These are phyloP conservation scores for Cutaneotrichosporon cyanovorans DNA, from an alignment of 1,284 basidiomycete species.

Conservation along the genomic window DNA sequence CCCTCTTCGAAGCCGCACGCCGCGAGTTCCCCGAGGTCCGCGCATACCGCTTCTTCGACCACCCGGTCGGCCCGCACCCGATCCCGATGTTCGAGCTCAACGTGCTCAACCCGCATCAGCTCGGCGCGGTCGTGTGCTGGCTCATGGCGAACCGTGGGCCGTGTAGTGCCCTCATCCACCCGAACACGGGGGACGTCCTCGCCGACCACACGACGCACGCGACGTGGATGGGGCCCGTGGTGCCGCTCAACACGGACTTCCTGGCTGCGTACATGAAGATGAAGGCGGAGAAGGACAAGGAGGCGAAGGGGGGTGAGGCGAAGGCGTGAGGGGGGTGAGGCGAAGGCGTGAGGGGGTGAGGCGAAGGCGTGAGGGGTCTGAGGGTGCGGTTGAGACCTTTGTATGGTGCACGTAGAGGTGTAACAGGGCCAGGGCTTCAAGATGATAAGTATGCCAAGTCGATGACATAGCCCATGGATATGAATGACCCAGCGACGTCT, in stretches of 20 bases:
- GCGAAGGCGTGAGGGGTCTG: too few relatives aligned
- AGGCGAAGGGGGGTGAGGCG: not conserved
- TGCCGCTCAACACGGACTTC: constrained; percentile 52
- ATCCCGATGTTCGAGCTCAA: constrained; percentile 65
- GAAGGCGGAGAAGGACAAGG: constrained; percentile 17
- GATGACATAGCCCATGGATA: too few relatives aligned
- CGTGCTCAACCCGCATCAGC: constrained; percentile 58
- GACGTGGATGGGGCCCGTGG: constrained; percentile 62
- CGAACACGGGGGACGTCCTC: constrained; percentile 57
- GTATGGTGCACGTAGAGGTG: too few relatives aligned
- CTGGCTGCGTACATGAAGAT: constrained; percentile 5
- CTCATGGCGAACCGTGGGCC: constrained; percentile 59
- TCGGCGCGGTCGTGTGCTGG: constrained; percentile 60
- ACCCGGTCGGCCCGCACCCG: constrained; percentile 37
- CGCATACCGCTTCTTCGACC: constrained; percentile 17
- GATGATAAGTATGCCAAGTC: too few relatives aligned
- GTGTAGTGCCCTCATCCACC: constrained; percentile 64
- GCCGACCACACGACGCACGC: constrained; percentile 59
- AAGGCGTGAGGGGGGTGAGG: too few relatives aligned
- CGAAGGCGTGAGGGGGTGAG: too few relatives aligned
- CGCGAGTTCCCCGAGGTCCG: constrained; percentile 21
- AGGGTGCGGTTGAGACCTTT: too few relatives aligned
- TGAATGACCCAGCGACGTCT: too few relatives aligned
- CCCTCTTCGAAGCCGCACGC: constrained; percentile 19
- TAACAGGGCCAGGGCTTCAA: too few relatives aligned